Percentiles rank a stretch among this genome's conserved stretches.
Evolutionary conservation across 2,329 filamentous ascomycete genomes (phyloP).

Genomic region (Leptographium wingfieldii): DNA sequence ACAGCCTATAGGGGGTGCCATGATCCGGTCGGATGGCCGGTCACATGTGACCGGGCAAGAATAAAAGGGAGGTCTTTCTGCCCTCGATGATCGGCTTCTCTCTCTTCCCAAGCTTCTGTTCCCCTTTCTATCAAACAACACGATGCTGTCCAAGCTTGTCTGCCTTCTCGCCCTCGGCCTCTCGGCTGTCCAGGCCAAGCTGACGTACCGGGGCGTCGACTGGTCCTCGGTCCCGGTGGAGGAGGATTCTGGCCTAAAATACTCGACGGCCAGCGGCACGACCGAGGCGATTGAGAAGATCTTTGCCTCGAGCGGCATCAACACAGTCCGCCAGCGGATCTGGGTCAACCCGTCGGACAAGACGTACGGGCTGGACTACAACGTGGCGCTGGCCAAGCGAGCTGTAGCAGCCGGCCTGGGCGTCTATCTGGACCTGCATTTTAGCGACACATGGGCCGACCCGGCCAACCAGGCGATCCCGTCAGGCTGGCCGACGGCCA

Average conservation of each 20-base stretch:
- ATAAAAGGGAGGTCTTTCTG: not conserved
- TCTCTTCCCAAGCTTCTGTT: not conserved
- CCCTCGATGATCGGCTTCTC: not conserved
- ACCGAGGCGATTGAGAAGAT: conserved; percentile 48
- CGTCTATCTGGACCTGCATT: conserved; percentile 52
- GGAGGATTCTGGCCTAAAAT: conserved; percentile 47
- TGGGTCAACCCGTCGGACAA: conserved; percentile 51
- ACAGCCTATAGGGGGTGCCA: not conserved
- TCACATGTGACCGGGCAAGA: not conserved
- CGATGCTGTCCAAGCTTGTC: not conserved
- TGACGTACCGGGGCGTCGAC: conserved; percentile 55
- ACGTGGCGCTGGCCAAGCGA: conserved; percentile 52
- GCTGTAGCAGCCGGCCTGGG: conserved; percentile 49
- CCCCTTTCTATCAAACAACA: not conserved
- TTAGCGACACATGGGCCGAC: conserved; percentile 61
- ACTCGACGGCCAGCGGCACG: conserved; percentile 42
- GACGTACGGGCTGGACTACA: conserved; percentile 57
- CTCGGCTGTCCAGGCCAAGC: conserved; percentile 16
- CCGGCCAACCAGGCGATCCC: conserved; percentile 50
- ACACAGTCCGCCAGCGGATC: conserved; percentile 56
- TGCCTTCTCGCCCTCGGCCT: not conserved
- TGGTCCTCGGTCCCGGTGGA: conserved; percentile 56
- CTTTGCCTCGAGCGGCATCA: conserved; percentile 47
- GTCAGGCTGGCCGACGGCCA: conserved; percentile 45
- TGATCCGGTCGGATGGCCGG: not conserved